Conservation (phyloP, 441 rosid species). For the Euphorbia celastroides region DNA sequence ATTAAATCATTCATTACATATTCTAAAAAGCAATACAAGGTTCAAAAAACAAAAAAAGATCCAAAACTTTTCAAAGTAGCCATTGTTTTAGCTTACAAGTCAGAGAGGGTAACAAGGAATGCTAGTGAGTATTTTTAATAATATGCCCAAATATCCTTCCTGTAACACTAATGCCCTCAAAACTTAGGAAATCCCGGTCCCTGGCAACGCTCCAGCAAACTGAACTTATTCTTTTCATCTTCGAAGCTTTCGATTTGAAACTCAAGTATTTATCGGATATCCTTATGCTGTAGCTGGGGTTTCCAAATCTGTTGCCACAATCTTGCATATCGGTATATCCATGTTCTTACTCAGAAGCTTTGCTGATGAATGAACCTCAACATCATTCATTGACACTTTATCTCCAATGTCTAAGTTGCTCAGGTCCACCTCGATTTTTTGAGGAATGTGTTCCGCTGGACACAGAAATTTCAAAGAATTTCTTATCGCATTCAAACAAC, state of each 20-base stretch:
- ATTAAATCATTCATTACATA: background rate
- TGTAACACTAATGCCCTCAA: background rate
- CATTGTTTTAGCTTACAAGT: background rate
- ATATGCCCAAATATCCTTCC: background rate
- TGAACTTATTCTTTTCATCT: conserved; percentile 17
- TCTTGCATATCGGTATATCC: conserved; percentile 68
- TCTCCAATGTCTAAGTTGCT: conserved; percentile 77
- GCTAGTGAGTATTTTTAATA: background rate
- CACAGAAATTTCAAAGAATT: conserved; percentile 46
- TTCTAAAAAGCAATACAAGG: background rate
- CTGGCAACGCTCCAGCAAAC: background rate
- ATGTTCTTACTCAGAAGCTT: conserved; percentile 75
- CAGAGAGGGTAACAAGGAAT: background rate
- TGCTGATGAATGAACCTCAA: conserved; percentile 59
- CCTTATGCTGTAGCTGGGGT: conserved; percentile 24
- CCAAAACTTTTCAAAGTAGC: background rate
- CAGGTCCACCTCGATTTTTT: conserved; percentile 78
- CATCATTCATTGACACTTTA: conserved; percentile 50
- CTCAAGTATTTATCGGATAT: conserved; percentile 23
- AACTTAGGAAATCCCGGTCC: background rate
- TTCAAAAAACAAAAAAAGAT: too few species aligned
- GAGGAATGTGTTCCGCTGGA: conserved; percentile 72
- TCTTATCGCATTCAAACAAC: conserved; percentile 47
- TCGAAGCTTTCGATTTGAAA: background rate
- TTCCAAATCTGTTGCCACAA: conserved; percentile 37